Conservation (phyloP, 1,284 basidiomycete genomes). For the Wallemia mellicola region DNA sequence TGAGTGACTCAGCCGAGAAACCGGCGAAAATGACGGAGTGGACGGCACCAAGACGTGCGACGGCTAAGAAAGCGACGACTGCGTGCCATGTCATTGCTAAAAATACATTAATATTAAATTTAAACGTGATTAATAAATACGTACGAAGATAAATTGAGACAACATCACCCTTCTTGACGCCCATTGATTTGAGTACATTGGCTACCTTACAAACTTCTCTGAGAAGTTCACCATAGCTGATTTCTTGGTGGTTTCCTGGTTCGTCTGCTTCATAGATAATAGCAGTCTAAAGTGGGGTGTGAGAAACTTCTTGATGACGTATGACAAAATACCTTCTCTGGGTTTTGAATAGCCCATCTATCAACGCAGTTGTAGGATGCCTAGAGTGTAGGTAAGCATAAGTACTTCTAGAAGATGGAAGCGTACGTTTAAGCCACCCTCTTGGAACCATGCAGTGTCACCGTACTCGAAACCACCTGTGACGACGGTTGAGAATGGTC, state of each 20-base stretch:
- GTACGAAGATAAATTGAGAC: constrained; percentile 40
- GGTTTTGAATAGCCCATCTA: constrained; percentile 71
- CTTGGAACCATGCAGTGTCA: constrained; percentile 84
- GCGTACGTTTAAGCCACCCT: constrained; percentile 36
- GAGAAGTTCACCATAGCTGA: constrained; percentile 61
- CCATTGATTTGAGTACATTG: constrained; percentile 66
- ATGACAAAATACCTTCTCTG: constrained; percentile 34
- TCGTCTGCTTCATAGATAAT: constrained; percentile 99
- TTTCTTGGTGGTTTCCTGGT: constrained; percentile 42
- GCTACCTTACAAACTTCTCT: constrained; percentile 67
- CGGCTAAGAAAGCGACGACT: constrained; percentile 81
- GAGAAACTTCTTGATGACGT: background rate
- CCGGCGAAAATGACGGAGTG: constrained; percentile 99
- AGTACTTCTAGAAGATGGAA: background rate
- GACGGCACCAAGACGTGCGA: constrained; percentile 82
- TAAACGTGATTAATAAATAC: background rate
- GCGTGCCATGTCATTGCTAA: constrained; percentile 76
- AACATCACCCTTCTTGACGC: constrained; percentile 86
- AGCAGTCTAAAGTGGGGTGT: constrained; percentile 27
- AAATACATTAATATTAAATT: background rate
- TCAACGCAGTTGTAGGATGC: constrained; percentile 96
- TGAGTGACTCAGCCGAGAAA: constrained; percentile 83
- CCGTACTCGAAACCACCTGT: constrained; percentile 59
- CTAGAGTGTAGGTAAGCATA: constrained; percentile 5
- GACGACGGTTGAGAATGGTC: constrained; percentile 64